Percentiles rank a stretch among this genome's conserved stretches.
phyloP scores from a whole-genome alignment of 179 eudicot species.

The Drosera spatulata region DNA sequence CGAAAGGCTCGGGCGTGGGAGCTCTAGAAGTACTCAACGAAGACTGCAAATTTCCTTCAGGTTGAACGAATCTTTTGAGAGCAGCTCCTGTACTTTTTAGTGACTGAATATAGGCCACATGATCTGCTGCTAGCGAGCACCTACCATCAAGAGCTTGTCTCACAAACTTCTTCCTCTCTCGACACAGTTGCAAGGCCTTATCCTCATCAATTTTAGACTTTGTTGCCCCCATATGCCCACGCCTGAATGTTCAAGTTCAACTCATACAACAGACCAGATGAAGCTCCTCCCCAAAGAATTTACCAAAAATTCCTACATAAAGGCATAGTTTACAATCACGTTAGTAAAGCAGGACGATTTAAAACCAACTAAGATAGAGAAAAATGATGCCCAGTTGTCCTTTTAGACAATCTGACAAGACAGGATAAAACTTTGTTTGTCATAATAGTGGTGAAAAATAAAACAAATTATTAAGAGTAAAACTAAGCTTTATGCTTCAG shows the following conservation, averaged over 20 bases:
- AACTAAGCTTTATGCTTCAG: too few species aligned
- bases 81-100: constrained; percentile 60
- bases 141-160: constrained; percentile 91
- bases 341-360: too few species aligned
- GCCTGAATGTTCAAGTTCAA: constrained; percentile 6
- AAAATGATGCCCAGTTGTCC: too few species aligned
- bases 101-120: constrained; percentile 59
- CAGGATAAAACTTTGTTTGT: too few species aligned
- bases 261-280: constrained; percentile 13
- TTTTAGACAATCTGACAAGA: too few species aligned
- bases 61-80: constrained; percentile 62
- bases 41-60: constrained; percentile 43
- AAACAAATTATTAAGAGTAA: too few species aligned
- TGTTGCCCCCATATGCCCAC: constrained; percentile 59
- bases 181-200: constrained; percentile 70
- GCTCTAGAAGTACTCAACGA: constrained; percentile 50
- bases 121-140: constrained; percentile 79
- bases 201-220: constrained; percentile 80
- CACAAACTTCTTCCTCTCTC: constrained; percentile 74
- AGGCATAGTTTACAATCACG: too few species aligned
- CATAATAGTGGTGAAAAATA: too few species aligned
- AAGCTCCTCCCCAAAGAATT: neutral
- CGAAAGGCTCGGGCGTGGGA: constrained; percentile 61
- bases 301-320: too few species aligned
- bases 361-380: too few species aligned